phyloP scores from a whole-genome alignment of 257 asterid genomes.

The Petrea volubilis region DNA sequence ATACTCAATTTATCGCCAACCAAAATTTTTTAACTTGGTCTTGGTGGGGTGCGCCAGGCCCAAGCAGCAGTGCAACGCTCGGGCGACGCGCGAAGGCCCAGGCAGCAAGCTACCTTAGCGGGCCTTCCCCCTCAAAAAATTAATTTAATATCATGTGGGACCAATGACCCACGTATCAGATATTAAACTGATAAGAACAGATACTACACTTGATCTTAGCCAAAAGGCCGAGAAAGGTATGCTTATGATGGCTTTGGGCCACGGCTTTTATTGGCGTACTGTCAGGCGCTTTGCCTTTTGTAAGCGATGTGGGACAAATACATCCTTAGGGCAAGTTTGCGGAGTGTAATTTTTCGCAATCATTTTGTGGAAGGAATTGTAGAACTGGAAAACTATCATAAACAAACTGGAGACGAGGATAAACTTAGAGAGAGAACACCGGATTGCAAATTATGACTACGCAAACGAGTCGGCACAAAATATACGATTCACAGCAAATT shows the following conservation, averaged over 20 bases:
- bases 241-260: background rate
- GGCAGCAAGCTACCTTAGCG: constrained; percentile 37
- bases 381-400: background rate
- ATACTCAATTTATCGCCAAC: too few species aligned
- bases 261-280: background rate
- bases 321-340: background rate
- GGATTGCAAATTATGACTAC: too few species aligned
- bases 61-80: constrained; percentile 34
- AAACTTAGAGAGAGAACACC: too few species aligned
- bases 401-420: too few species aligned
- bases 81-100: constrained; percentile 36
- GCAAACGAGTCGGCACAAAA: too few species aligned
- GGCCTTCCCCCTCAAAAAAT: constrained; percentile 35
- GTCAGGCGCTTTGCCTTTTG: background rate
- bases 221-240: constrained; percentile 96
- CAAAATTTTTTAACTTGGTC: background rate
- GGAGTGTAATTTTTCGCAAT: too few species aligned
- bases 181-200: constrained; percentile 84
- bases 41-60: constrained; percentile 43
- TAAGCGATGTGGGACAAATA: constrained; percentile 21
- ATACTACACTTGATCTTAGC: constrained; percentile 87
- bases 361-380: too few species aligned
- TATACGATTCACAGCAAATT: too few species aligned
- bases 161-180: constrained; percentile 56
- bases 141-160: constrained; percentile 51